phyloP scores from a whole-genome alignment of 306 rosid species.

The Quillaja saponaria region DNA sequence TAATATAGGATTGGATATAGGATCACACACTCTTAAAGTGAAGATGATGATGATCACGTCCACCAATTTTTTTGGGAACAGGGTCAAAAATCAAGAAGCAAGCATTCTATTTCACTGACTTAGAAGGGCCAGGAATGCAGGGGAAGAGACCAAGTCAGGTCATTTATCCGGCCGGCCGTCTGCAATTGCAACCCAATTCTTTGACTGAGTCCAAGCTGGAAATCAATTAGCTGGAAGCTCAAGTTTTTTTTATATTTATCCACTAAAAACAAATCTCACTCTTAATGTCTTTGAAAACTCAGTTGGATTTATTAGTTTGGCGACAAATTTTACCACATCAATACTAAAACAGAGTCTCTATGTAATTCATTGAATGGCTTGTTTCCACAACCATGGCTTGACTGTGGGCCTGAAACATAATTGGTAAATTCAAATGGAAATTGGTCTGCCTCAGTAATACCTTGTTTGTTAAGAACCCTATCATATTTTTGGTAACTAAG shows the following conservation, averaged over 20 bases:
- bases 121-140: constrained; percentile 1
- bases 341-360: constrained; percentile 29
- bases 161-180: constrained; percentile 17
- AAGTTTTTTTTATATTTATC: constrained; percentile 22
- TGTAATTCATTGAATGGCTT: constrained; percentile 29
- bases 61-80: constrained; percentile 37
- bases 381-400: background rate
- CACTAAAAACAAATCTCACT: constrained; percentile 13
- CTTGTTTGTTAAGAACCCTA: constrained; percentile 46
- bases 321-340: constrained; percentile 41
- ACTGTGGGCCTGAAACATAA: constrained; percentile 21
- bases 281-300: constrained; percentile 15
- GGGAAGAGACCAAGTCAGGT: constrained; percentile 4
- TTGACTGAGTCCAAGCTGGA: constrained; percentile 7
- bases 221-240: constrained; percentile 20
- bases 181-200: constrained; percentile 24
- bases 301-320: constrained; percentile 30
- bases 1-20: constrained; percentile 29
- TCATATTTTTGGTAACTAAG: constrained; percentile 40
- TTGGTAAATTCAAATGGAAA: constrained; percentile 9
- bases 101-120: too few relatives aligned
- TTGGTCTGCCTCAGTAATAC: constrained; percentile 12
- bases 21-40: too few relatives aligned
- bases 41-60: too few relatives aligned
- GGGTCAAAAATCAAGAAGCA: constrained; percentile 20